These are phyloP conservation scores for Moesziomyces sp. DNA, from an alignment of 1,284 basidiomycete genomes.

Conservation along the genomic window DNA sequence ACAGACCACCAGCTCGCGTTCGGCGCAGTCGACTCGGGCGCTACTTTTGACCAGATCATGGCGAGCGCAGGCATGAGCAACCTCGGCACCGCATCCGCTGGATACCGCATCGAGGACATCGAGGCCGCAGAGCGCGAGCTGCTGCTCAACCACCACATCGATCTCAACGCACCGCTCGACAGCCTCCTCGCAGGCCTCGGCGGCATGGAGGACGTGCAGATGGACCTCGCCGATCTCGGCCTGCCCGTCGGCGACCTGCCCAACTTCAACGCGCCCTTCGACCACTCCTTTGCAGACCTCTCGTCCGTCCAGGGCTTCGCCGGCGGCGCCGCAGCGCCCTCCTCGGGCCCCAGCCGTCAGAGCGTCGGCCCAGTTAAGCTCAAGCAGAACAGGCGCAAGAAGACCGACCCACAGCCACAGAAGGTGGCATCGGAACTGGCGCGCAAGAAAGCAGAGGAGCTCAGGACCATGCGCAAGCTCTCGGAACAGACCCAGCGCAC, in stretches of 20 bases:
- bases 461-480: slow-evolving; percentile 35
- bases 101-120: slow-evolving; percentile 49
- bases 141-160: slow-evolving; percentile 45
- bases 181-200: slow-evolving; percentile 48
- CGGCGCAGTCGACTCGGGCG: slow-evolving; percentile 12
- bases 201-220: slow-evolving; percentile 46
- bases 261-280: slow-evolving; percentile 49
- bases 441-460: slow-evolving; percentile 44
- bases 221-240: slow-evolving; percentile 41
- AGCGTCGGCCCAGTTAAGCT: slow-evolving; percentile 21
- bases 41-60: slow-evolving; percentile 40
- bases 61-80: slow-evolving; percentile 23
- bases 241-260: slow-evolving; percentile 28
- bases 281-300: slow-evolving; percentile 21
- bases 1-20: slow-evolving; percentile 8
- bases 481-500: slow-evolving; percentile 49
- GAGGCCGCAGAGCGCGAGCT: slow-evolving; percentile 52
- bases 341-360: slow-evolving; percentile 17
- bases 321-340: not conserved
- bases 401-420: slow-evolving; percentile 38
- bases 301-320: not conserved
- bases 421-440: slow-evolving; percentile 43
- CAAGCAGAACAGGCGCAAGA: slow-evolving; percentile 41
- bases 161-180: slow-evolving; percentile 52
- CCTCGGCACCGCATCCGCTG: slow-evolving; percentile 12